A percentile compares a stretch with the other conserved stretches of the same genome.
These are phyloP conservation scores for Chalara sp. DNA, from an alignment of 2,329 filamentous ascomycete genomes.

Conservation along the genomic window DNA sequence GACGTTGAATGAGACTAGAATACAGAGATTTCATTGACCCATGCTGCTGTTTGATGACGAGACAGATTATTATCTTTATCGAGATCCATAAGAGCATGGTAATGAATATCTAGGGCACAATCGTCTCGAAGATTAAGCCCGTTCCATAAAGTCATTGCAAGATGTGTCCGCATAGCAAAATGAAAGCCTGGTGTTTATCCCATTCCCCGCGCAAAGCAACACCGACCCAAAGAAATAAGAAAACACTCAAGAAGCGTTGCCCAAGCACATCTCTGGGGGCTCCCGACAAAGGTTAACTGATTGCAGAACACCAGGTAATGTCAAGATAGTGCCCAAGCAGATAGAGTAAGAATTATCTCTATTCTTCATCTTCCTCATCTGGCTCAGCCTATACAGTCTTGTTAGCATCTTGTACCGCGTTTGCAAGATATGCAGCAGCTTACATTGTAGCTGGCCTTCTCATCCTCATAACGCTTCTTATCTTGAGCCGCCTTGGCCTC, in stretches of 20 bases:
- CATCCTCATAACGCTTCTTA: slow-evolving; percentile 98
- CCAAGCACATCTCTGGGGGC: slow-evolving; percentile 6
- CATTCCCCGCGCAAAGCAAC: slow-evolving; percentile 17
- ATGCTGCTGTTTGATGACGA: slow-evolving; percentile 13
- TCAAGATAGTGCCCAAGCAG: slow-evolving; percentile 13
- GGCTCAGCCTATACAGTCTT: slow-evolving; percentile 42
- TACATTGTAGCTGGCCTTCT: slow-evolving; percentile 93
- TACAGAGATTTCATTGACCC: slow-evolving; percentile 25
- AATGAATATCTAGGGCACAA: slow-evolving; percentile 17
- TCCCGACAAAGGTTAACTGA: slow-evolving; percentile 1
- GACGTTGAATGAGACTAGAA: slow-evolving; percentile 21
- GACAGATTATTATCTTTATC: slow-evolving; percentile 20
- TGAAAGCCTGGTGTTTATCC: slow-evolving; percentile 17
- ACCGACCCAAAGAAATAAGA: slow-evolving; percentile 23
- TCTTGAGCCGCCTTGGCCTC: slow-evolving; percentile 94
- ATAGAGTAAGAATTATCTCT: slow-evolving; percentile 4
- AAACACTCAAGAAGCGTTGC: slow-evolving; percentile 8
- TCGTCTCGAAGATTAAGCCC: slow-evolving; percentile 17
- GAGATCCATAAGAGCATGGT: slow-evolving; percentile 12
- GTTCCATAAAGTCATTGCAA: slow-evolving; percentile 24
- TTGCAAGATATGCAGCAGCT: slow-evolving; percentile 30
- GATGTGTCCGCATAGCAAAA: slow-evolving; percentile 13
- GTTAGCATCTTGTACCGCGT: slow-evolving; percentile 14
- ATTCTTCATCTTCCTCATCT: slow-evolving; percentile 43
- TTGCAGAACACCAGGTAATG: slow-evolving; percentile 6